Percentiles rank a stretch among this genome's conserved stretches.
These are phyloP conservation scores for Paraleonurus japonicus DNA, from an alignment of 257 asterid species.

Conservation along the genomic window DNA sequence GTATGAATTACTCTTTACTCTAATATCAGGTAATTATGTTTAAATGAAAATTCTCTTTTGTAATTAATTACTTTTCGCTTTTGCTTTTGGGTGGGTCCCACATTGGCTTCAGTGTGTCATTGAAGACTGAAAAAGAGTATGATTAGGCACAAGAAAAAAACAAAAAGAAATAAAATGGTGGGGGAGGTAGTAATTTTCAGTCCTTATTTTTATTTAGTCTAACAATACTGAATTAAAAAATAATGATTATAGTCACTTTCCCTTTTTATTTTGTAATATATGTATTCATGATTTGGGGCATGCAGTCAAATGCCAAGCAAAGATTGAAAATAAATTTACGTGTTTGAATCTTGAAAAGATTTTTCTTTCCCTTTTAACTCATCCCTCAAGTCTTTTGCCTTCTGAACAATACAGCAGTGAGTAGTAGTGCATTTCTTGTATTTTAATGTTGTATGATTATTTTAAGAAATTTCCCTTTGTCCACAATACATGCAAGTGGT, in stretches of 20 bases:
- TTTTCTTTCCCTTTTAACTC: not conserved
- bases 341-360: not conserved
- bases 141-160: conserved; percentile 8
- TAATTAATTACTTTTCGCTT: conserved; percentile 9
- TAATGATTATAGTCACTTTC: conserved; percentile 1
- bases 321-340: conserved; percentile 2
- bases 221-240: conserved; percentile 7
- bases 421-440: not conserved
- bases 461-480: not conserved
- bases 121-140: conserved; percentile 22
- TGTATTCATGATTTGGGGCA: conserved; percentile 23
- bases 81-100: conserved; percentile 27
- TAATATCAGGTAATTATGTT: not conserved
- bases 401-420: conserved; percentile 1
- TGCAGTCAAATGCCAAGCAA: conserved; percentile 33
- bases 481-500: conserved; percentile 12
- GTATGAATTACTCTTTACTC: not conserved
- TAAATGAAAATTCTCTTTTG: not conserved
- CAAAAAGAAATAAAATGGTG: not conserved
- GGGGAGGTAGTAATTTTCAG: not conserved
- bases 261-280: not conserved
- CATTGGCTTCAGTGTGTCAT: conserved; percentile 27
- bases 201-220: not conserved
- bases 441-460: conserved; percentile 2
- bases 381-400: not conserved